Base-by-base conservation (phyloP, 176 grass and related monocot genomes). In the Musa troglodytarum region DNA sequence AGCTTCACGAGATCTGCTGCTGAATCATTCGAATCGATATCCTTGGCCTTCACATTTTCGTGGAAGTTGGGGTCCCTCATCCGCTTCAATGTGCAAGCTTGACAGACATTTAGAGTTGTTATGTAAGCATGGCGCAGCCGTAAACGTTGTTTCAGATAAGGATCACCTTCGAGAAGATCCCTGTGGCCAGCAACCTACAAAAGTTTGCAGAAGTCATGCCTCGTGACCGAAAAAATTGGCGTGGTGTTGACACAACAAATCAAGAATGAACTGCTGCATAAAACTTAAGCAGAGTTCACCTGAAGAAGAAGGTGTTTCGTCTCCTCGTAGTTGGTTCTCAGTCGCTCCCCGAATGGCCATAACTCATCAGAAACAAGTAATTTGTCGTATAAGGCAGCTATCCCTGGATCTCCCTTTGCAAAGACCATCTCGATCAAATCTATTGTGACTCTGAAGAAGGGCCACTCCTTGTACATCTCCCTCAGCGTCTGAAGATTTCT, bases 371-470 rank as follows among this genome's bases (percentile, higher is more conserved):
- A 74, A 57, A 99, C 95, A 61, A 99, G 81, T 81, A 99, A 63
- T 82, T 88, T 99, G 82, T 99, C 95, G 51, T 99, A 99, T 12
- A 99, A 78, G 52, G 95, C 79, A 58, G 95, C 95, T 52, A 99
- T 99, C 25, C 88, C 90, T 1, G 95, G 95, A 83, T 99, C 95
- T 85, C 95, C 95, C 79, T 99, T 99, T 69, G 95, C 95, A 22
- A 99, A 99, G 81, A 99, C 95, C 95, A 99, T 99, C 86, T 99
- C 95, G 82, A 99, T 79, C 74, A 99, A 85, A 82, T 99, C 95
- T 67, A 99, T 76, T 26, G 95, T 99, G 80, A 99, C 95, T 84
- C 95, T 99, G 76, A 99, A 94, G 77, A 99, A 99, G 82, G 95
- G 95, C 95, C 95, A 99, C 80, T 89, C 90, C 71, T 99, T 99